Percentiles rank a stretch among this genome's conserved stretches.
Evolutionary conservation across 179 eudicot species (phyloP).

Genomic region (Patellifolia procumbens): DNA sequence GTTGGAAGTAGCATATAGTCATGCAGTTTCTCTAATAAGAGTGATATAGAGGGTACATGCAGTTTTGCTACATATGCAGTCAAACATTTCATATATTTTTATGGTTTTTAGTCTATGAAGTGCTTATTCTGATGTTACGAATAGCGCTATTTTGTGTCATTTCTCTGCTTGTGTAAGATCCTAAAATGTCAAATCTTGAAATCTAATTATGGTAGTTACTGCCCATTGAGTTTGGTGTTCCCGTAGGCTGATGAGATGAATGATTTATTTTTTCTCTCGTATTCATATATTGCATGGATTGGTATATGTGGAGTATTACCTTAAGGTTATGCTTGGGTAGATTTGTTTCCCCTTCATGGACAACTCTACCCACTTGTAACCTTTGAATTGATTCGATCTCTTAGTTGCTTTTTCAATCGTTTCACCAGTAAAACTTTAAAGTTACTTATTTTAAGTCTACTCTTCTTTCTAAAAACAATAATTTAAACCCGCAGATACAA

Average conservation of each 20-base stretch:
- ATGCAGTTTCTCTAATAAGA: neutral
- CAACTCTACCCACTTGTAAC: neutral
- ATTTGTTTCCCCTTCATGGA: neutral
- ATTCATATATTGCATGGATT: neutral
- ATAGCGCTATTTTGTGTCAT: neutral
- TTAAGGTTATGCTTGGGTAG: neutral
- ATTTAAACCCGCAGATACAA: conserved; percentile 39
- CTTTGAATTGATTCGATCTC: neutral
- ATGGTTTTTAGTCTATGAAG: neutral
- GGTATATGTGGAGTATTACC: too few relatives aligned
- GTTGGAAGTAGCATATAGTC: neutral
- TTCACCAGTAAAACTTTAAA: too few relatives aligned
- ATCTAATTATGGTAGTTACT: neutral
- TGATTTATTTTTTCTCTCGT: neutral
- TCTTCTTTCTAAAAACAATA: conserved; percentile 15
- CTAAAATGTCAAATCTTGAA: neutral
- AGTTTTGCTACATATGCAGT: too few relatives aligned
- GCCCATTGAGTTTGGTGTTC: neutral
- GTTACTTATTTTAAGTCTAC: neutral
- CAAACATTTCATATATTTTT: neutral
- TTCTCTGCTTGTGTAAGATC: neutral
- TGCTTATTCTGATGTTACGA: neutral
- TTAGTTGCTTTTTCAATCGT: neutral
- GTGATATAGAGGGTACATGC: too few relatives aligned
- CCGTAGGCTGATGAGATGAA: neutral